Conservation (phyloP, 306 rosid genomes). For the Rosa chinensis region DNA sequence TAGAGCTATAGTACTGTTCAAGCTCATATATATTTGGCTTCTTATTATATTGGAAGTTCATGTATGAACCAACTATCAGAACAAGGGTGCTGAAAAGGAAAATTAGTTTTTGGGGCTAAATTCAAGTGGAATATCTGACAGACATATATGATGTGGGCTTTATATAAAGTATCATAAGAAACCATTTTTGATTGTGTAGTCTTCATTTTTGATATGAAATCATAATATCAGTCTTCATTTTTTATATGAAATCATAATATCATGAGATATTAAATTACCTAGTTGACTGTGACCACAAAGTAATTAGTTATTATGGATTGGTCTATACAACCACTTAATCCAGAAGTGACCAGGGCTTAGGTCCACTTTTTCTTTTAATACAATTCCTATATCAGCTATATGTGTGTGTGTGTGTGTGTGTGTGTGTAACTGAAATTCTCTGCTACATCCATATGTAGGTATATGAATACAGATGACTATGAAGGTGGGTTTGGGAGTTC, state of each 20-base stretch:
- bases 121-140: not conserved
- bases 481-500: constrained; percentile 73
- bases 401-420: too few species aligned
- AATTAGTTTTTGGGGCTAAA: not conserved
- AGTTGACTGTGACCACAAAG: not conserved
- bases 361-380: not conserved
- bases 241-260: not conserved
- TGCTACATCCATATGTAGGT: constrained; percentile 40
- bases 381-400: not conserved
- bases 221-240: too few species aligned
- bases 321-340: not conserved
- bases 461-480: constrained; percentile 59
- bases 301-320: not conserved
- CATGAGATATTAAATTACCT: too few species aligned
- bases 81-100: not conserved
- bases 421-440: not conserved
- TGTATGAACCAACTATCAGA: not conserved
- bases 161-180: not conserved
- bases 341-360: not conserved
- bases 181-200: too few species aligned
- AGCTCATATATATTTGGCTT: not conserved
- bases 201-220: too few species aligned
- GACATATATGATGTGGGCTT: not conserved
- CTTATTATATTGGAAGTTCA: not conserved
- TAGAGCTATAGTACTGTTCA: not conserved